Base-by-base conservation (phyloP, 1,284 basidiomycete species). In the Pascua sp. region DNA sequence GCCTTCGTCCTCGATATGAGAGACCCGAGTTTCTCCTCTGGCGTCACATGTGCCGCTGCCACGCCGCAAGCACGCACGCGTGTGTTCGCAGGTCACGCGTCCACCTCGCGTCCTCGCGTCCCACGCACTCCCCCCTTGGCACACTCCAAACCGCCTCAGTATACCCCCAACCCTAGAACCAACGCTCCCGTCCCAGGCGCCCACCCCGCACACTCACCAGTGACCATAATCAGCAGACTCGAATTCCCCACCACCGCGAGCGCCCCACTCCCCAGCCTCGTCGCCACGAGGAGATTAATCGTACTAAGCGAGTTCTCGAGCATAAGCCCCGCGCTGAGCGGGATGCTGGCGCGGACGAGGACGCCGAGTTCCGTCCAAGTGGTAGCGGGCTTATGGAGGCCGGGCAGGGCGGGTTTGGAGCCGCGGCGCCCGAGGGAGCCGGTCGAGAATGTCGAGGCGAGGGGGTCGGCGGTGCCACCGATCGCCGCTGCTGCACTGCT, bases 201-300 rank as follows among this genome's bases (percentile, higher is more conserved):
- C 15, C 17, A 24, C 37, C 13, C 11, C 16, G 7, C 2, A 2
- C 49, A 64, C 61, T 64, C 57, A 51, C 60, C 63, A 36, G 67
- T 67, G 13, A 72, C 66, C 56, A 68, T 65, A 37, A 66, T 61
- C 10, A 71, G 45, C 49, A 67, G 57, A 7, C 56, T 67, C n/a
- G 67, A 64, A 44, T 68, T 66, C 2, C 71, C 71, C 10, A 64
- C 64, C 0, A 67, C 67, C 8, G 65, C 65, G 3, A 74, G 65
- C 39, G 64, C 66, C 5, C 43, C 47, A 5, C 66, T 45, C 9
- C 70, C 67, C 11, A 71, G 52, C 24, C 64, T 52, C 3, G 63
- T 63, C 18, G 62, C 63, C 4, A 73, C 49, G 18, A 70, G 50
- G 17, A 72, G 49, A 32, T 65, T 65, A 49, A 65, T 59, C 9